A percentile compares a stretch with the other conserved stretches of the same genome.
These are phyloP conservation scores for Tolypocladium tropicale DNA, from an alignment of 2,329 filamentous ascomycete genomes.

Conservation along the genomic window DNA sequence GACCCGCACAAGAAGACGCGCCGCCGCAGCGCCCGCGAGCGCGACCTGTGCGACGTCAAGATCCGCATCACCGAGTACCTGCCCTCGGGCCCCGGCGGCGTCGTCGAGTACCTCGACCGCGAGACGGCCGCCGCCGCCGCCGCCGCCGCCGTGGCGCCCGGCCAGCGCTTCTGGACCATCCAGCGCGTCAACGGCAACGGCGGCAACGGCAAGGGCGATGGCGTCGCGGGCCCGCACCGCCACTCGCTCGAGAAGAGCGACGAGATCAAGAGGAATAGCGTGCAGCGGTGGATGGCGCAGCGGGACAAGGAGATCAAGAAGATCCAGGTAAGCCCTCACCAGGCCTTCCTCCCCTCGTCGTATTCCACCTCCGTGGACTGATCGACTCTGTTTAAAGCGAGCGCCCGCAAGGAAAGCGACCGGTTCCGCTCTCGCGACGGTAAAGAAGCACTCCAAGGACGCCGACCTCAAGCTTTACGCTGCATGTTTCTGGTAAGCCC, in stretches of 20 bases:
- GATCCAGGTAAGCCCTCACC: constrained; percentile 10
- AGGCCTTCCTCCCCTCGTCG: neutral
- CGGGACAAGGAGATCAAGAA: constrained; percentile 57
- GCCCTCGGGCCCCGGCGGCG: constrained; percentile 18
- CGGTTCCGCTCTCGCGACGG: constrained; percentile 58
- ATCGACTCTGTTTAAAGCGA: constrained; percentile 37
- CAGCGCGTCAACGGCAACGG: constrained; percentile 71
- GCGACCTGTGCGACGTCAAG: constrained; percentile 77
- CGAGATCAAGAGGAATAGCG: constrained; percentile 71
- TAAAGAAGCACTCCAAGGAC: constrained; percentile 59
- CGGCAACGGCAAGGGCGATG: constrained; percentile 61
- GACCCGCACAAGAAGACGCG: constrained; percentile 77
- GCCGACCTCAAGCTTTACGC: constrained; percentile 68
- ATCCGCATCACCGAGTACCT: constrained; percentile 80
- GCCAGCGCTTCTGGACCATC: constrained; percentile 59
- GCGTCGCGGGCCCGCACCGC: constrained; percentile 61
- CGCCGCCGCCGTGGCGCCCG: constrained; percentile 19
- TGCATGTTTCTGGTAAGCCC: constrained; percentile 67
- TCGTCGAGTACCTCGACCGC: constrained; percentile 29
- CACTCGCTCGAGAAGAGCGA: constrained; percentile 66
- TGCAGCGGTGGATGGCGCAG: constrained; percentile 54
- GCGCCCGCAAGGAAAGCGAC: constrained; percentile 62
- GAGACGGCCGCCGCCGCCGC: constrained; percentile 10
- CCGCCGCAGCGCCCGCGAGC: constrained; percentile 62
- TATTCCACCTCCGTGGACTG: neutral